Evolutionary conservation across 208 protist genomes (phyloP), one percentile per base, ranked within the genome.

Genomic region (Trypanosoma platydactyli): DNA sequence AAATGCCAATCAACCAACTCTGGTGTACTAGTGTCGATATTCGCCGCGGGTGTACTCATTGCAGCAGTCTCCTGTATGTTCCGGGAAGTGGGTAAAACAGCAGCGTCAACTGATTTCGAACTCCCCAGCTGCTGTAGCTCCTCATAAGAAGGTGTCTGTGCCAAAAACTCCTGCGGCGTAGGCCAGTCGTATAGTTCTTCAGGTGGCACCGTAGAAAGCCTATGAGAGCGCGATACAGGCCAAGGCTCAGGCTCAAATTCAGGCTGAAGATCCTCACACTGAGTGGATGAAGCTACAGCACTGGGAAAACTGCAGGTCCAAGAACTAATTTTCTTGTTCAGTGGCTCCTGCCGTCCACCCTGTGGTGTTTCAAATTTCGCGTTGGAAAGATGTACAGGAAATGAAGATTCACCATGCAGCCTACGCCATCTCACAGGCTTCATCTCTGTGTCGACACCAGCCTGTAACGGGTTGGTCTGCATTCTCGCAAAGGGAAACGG

Each of bases 1-100:
- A 45, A 44, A 16, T 54, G 45, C 48, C 59, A 64, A 25, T 64
- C 48, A 41, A 64, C 59, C n/a, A 64, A 44, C 18, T 55, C 35
- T 1, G 48, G 59, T 42, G 46, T 33, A 51, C 46, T 64, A 12
- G 48, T 64, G 35, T 55, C 49, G 15, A 38, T 12, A 38, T 9
- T 38, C 5, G 33, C 33, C 33, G 5, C 9, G 33, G 33, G 33
- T 38, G 33, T 38, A 38, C 33, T 38, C 33, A 9, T 9, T 38
- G 33, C 9, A 38, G 3, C 33, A 38, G 33, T 38, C 5, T 9
- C 9, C 5, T 38, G 5, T 38, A 11, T 38, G 45, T 15, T 49
- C 6, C 45, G 15, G 20, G 45, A 49, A 49, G 15, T 49, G 45
- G 13, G 45, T 3, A 12, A 49, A 3, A 49, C 13, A 49, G 45